Evolutionary conservation across 2,329 filamentous ascomycete genomes (phyloP).

Genomic region (Nannizziopsis barbatae): DNA sequence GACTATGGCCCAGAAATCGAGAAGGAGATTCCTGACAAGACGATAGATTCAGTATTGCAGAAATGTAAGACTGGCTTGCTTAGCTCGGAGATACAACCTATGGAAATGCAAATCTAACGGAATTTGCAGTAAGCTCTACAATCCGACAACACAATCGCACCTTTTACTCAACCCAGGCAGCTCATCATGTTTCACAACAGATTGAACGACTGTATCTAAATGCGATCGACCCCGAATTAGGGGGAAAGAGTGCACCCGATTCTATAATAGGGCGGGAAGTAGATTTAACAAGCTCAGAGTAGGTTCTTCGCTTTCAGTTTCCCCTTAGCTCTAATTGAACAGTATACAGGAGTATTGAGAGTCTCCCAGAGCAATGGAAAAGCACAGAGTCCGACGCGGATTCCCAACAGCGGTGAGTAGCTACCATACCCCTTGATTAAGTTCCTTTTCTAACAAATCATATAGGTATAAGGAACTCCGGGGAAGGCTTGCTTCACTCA

Average conservation of each 20-base stretch:
- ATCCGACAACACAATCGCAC: conserved; percentile 43
- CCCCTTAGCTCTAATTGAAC: conserved; percentile 8
- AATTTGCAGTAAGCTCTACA: conserved; percentile 39
- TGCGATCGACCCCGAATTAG: conserved; percentile 31
- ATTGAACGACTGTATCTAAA: conserved; percentile 47
- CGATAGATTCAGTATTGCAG: conserved; percentile 40
- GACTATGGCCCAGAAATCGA: conserved; percentile 27
- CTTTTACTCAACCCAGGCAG: conserved; percentile 44
- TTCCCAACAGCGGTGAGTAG: conserved; percentile 24
- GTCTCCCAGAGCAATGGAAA: conserved; percentile 29
- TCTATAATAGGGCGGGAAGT: conserved; percentile 29
- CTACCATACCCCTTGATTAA: no score
- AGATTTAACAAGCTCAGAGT: conserved; percentile 33
- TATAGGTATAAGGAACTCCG: conserved; percentile 32
- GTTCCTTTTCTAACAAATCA: no score
- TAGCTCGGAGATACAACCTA: background rate
- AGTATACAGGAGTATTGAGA: conserved; percentile 28
- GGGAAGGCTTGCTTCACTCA: conserved; percentile 37
- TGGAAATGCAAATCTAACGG: background rate
- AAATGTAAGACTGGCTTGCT: conserved; percentile 34
- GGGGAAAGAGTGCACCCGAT: conserved; percentile 17
- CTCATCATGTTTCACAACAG: conserved; percentile 46
- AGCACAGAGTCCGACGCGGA: conserved; percentile 24
- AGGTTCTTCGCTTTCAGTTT: conserved; percentile 9
- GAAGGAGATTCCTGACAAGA: conserved; percentile 38